Conservation (phyloP, 2,329 filamentous ascomycete genomes). For the Aspergillus sp. region DNA sequence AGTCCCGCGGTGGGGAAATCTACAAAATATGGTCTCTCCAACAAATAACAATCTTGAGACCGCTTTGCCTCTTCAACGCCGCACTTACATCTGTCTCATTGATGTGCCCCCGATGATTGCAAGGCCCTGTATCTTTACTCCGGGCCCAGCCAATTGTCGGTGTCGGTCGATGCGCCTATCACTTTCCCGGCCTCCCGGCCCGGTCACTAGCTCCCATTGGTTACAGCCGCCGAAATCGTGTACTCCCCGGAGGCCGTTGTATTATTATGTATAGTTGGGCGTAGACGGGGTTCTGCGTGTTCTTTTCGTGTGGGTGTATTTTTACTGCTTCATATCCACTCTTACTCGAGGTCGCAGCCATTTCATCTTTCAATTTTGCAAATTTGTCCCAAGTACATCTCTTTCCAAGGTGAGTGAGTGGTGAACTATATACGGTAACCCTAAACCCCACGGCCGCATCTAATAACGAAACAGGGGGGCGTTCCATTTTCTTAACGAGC, state of each 20-base stretch:
- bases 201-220: neutral
- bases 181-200: neutral
- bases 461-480: neutral
- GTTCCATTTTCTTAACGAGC: neutral
- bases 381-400: neutral
- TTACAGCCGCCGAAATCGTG: neutral
- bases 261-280: neutral
- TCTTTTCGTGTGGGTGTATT: neutral
- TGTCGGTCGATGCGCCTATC: neutral
- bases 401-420: neutral
- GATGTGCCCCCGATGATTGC: neutral
- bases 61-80: neutral
- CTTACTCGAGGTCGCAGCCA: neutral
- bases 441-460: neutral
- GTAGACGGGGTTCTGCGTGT: neutral
- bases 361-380: neutral
- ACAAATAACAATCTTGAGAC: neutral
- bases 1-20: neutral
- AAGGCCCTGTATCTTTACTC: neutral
- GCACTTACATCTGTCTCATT: neutral
- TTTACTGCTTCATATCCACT: no score
- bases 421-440: neutral
- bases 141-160: neutral
- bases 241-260: neutral
- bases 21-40: neutral